A percentile compares a stretch with the other conserved stretches of the same genome.
Evolutionary conservation across 306 rosid species (phyloP).

Genomic region (Cyamopsis tetragonoloba): DNA sequence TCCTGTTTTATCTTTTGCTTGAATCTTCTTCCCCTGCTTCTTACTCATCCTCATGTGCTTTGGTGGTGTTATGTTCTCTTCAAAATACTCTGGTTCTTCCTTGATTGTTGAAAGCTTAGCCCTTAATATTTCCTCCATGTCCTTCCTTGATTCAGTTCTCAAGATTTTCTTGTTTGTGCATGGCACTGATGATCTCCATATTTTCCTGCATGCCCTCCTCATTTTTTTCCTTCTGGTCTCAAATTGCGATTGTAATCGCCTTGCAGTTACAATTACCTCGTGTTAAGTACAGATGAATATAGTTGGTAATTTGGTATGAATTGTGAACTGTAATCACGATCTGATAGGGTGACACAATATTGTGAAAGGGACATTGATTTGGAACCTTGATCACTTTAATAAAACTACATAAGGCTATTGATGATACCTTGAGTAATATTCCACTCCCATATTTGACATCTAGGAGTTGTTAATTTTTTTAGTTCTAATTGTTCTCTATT

Average conservation of each 20-base stretch:
- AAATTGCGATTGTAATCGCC: too few species aligned
- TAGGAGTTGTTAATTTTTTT: constrained; percentile 10
- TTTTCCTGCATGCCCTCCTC: constrained; percentile 59
- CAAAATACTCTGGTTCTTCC: constrained; percentile 65
- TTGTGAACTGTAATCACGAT: too few species aligned
- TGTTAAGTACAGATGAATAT: too few species aligned
- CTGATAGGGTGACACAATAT: too few species aligned
- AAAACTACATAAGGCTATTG: constrained; percentile 4
- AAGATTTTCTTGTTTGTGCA: constrained; percentile 48
- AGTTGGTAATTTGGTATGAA: too few species aligned
- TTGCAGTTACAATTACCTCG: too few species aligned
- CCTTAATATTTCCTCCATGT: constrained; percentile 62
- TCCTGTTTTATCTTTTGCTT: constrained; percentile 31
- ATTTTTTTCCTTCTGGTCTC: constrained; percentile 21
- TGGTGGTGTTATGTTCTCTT: constrained; percentile 41
- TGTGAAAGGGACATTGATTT: too few species aligned
- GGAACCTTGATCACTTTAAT: too few species aligned
- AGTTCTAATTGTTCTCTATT: constrained; percentile 20
- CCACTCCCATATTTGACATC: background rate
- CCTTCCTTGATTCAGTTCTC: constrained; percentile 50
- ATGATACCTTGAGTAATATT: constrained; percentile 22
- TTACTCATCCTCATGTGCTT: constrained; percentile 37
- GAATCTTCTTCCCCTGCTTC: constrained; percentile 46
- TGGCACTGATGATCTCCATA: constrained; percentile 54
- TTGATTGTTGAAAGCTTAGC: constrained; percentile 65